Conservation (phyloP, 1,284 basidiomycete genomes). For the Rhodotorula sp. region DNA sequence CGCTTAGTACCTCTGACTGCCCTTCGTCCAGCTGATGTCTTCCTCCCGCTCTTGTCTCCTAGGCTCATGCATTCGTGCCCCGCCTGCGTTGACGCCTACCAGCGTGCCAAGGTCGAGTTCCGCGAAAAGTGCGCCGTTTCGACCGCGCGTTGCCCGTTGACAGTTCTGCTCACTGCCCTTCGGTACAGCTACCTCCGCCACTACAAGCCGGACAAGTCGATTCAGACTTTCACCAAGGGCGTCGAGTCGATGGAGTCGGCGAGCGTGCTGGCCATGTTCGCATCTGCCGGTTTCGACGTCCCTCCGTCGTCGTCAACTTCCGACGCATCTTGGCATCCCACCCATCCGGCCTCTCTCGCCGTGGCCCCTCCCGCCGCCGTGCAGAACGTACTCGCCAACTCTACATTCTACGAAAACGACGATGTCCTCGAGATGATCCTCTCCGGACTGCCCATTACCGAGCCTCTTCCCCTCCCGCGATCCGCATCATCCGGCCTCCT, state of each 20-base stretch:
- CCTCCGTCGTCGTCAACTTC: neutral
- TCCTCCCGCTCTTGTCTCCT: too few relatives aligned
- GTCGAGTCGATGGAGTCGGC: conserved; percentile 28
- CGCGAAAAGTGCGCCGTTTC: conserved; percentile 19
- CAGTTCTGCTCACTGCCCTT: too few relatives aligned
- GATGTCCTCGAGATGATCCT: conserved; percentile 29
- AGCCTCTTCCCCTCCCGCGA: conserved; percentile 17
- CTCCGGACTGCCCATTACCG: conserved; percentile 13
- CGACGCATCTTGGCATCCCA: conserved; percentile 9
- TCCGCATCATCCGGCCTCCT: conserved; percentile 60
- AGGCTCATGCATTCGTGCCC: conserved; percentile 30
- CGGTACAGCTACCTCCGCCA: conserved; percentile 23
- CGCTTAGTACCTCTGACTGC: too few relatives aligned
- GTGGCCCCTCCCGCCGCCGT: conserved; percentile 12
- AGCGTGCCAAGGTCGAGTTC: conserved; percentile 32
- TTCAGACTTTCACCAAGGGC: conserved; percentile 25
- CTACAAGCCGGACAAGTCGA: conserved; percentile 30
- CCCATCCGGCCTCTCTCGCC: conserved; percentile 9
- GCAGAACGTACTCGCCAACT: conserved; percentile 32
- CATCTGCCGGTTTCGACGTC: conserved; percentile 26
- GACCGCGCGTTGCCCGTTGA: neutral
- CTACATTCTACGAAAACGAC: conserved; percentile 23
- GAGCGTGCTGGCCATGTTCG: conserved; percentile 9
- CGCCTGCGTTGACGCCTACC: conserved; percentile 28
- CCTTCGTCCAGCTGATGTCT: too few relatives aligned